Evolutionary conservation across 129 eudicot species (phyloP).

Genomic region (Escallonia rubra): DNA sequence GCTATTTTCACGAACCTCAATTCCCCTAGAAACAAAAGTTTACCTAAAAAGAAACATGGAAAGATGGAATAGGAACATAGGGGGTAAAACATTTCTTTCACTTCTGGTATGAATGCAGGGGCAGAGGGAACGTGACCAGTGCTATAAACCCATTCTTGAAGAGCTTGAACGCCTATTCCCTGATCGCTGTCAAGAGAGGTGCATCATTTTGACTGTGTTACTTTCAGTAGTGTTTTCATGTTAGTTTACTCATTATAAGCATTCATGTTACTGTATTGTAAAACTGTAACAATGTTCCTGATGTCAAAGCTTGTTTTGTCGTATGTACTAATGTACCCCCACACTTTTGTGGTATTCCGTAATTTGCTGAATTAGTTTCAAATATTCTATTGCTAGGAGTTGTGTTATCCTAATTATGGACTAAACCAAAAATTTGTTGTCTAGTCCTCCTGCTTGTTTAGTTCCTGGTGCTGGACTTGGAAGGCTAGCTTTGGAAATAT

Average conservation of each 20-base stretch:
- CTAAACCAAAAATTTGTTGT: constrained; percentile 11
- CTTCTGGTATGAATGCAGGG: constrained; percentile 45
- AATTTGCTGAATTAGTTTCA: neutral
- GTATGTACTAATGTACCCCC: too few relatives aligned
- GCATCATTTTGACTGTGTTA: neutral
- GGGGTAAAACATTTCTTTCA: neutral
- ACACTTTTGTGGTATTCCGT: too few relatives aligned
- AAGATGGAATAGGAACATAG: neutral
- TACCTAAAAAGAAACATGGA: neutral
- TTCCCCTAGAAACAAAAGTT: neutral
- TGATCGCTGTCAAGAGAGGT: constrained; percentile 63
- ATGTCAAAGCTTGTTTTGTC: too few relatives aligned
- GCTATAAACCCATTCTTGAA: constrained; percentile 87
- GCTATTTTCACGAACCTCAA: neutral
- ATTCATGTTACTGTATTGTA: too few relatives aligned
- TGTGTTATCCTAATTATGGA: neutral
- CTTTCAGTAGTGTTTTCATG: neutral
- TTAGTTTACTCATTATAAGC: neutral
- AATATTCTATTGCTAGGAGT: neutral
- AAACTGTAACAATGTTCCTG: too few relatives aligned
- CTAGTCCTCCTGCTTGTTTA: constrained; percentile 82
- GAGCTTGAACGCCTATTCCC: constrained; percentile 78
- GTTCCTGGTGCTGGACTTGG: constrained; percentile 99
- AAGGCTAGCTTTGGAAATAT: constrained; percentile 91
- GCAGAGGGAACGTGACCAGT: constrained; percentile 86